A percentile compares a stretch with the other conserved stretches of the same genome.
Conservation (phyloP, 768 basidiomycete genomes). For the Udeniomyces megalosporus region DNA sequence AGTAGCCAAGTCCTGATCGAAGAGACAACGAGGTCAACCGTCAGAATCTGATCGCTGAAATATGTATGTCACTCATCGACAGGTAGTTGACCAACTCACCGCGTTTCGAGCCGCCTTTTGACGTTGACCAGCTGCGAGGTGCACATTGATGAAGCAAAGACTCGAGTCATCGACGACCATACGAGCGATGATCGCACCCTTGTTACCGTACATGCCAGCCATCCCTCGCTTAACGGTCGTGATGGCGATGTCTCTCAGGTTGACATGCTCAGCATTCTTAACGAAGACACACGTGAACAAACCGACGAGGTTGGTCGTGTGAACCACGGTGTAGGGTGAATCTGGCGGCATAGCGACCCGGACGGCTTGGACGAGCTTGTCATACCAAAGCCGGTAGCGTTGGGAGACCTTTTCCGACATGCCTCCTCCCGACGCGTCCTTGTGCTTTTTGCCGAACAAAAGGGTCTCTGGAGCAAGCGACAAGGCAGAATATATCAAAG, state of each 20-base stretch:
- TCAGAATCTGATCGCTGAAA: not conserved
- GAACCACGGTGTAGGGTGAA: slow-evolving; percentile 58
- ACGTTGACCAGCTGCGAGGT: slow-evolving; percentile 78
- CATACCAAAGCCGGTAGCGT: slow-evolving; percentile 79
- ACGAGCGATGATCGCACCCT: slow-evolving; percentile 81
- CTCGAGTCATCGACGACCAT: slow-evolving; percentile 84
- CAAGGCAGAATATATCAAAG: not conserved
- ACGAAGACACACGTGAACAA: slow-evolving; percentile 55
- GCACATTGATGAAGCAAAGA: slow-evolving; percentile 87
- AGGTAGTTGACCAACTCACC: no score
- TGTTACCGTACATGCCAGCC: slow-evolving; percentile 86
- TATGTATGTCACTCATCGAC: no score
- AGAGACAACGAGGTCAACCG: not conserved
- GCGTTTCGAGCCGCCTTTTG: slow-evolving; percentile 67
- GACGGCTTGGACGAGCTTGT: slow-evolving; percentile 56
- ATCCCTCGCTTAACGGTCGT: slow-evolving; percentile 81
- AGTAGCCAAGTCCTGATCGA: slow-evolving; percentile 48
- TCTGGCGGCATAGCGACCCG: slow-evolving; percentile 56
- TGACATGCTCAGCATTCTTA: slow-evolving; percentile 40
- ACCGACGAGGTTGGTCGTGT: slow-evolving; percentile 80
- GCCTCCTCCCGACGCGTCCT: slow-evolving; percentile 44
- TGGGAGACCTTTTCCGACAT: slow-evolving; percentile 70
- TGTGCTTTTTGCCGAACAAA: slow-evolving; percentile 59
- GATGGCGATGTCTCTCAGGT: slow-evolving; percentile 53
- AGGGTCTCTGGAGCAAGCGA: slow-evolving; percentile 46